A percentile compares a stretch with the other conserved stretches of the same genome.
phyloP scores from a whole-genome alignment of 2,329 filamentous ascomycete species.

The Sarocladium kiliense region DNA sequence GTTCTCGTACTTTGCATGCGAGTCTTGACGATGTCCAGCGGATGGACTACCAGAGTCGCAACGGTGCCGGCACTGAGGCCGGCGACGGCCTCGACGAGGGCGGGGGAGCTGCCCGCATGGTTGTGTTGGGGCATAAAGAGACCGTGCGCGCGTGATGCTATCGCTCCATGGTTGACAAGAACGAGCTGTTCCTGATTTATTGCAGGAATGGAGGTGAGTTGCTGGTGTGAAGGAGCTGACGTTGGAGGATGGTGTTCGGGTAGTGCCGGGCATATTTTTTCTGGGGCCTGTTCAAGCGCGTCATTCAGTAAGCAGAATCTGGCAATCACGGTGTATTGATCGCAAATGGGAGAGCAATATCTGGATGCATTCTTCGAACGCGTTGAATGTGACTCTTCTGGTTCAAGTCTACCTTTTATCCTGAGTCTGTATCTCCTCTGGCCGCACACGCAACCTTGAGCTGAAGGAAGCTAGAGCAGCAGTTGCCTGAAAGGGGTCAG shows the following conservation, averaged over 20 bases:
- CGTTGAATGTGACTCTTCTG: too few relatives aligned
- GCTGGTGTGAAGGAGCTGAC: background rate
- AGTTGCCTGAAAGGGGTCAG: too few relatives aligned
- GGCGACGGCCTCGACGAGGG: conserved; percentile 79
- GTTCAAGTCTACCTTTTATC: too few relatives aligned
- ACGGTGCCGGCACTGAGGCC: conserved; percentile 85
- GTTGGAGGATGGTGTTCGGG: background rate
- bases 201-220: background rate
- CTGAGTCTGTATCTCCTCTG: too few relatives aligned
- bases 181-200: conserved; percentile 19
- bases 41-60: conserved; percentile 83
- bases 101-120: conserved; percentile 63
- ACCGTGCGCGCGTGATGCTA: conserved; percentile 8
- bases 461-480: too few relatives aligned
- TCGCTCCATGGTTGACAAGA: conserved; percentile 10
- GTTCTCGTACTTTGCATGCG: conserved; percentile 75
- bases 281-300: background rate
- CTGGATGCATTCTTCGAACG: too few relatives aligned
- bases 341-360: too few relatives aligned
- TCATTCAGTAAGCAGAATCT: conserved; percentile 6
- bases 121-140: conserved; percentile 41
- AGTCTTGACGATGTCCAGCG: conserved; percentile 94
- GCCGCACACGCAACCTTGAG: too few relatives aligned
- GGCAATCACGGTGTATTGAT: too few relatives aligned
- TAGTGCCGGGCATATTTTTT: background rate